Evolutionary conservation across 768 basidiomycete genomes (phyloP).

Genomic region (Mycena albidolilacea): DNA sequence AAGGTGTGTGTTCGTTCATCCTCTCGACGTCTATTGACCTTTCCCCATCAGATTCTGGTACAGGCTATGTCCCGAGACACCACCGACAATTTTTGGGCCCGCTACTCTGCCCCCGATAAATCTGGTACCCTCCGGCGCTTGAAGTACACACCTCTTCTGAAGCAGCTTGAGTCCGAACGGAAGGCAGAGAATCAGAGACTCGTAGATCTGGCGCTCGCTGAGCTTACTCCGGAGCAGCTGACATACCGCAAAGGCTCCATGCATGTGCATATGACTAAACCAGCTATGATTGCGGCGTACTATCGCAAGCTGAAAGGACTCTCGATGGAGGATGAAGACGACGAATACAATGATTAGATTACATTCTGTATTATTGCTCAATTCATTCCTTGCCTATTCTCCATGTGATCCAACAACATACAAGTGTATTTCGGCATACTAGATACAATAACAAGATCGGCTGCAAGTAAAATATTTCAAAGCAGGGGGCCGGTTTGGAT

Average conservation of each 20-base stretch:
- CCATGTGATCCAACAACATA: background rate
- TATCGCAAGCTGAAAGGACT: slow-evolving; percentile 22
- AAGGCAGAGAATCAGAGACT: slow-evolving; percentile 6
- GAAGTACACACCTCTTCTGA: slow-evolving; percentile 10
- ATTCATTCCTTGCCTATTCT: no score
- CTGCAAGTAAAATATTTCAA: slow-evolving; percentile 48
- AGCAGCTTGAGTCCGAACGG: background rate
- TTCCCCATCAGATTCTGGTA: background rate
- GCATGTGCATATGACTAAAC: background rate
- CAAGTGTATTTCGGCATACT: background rate
- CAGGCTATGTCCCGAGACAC: background rate
- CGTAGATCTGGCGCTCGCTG: background rate
- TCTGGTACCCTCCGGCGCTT: background rate
- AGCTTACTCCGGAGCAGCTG: slow-evolving; percentile 18
- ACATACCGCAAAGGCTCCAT: slow-evolving; percentile 10
- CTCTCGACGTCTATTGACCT: background rate
- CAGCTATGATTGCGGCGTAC: slow-evolving; percentile 6
- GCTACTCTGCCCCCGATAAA: slow-evolving; percentile 1
- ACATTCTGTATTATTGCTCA: background rate
- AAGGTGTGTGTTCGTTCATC: slow-evolving; percentile 36
- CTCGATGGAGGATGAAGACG: background rate
- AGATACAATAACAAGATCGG: slow-evolving; percentile 47
- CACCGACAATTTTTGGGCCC: slow-evolving; percentile 11
- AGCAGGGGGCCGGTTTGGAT: slow-evolving; percentile 45
- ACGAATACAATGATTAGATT: background rate